Evolutionary conservation across 2,329 filamentous ascomycete species (phyloP).

Genomic region (Drechmeria coniospora): DNA sequence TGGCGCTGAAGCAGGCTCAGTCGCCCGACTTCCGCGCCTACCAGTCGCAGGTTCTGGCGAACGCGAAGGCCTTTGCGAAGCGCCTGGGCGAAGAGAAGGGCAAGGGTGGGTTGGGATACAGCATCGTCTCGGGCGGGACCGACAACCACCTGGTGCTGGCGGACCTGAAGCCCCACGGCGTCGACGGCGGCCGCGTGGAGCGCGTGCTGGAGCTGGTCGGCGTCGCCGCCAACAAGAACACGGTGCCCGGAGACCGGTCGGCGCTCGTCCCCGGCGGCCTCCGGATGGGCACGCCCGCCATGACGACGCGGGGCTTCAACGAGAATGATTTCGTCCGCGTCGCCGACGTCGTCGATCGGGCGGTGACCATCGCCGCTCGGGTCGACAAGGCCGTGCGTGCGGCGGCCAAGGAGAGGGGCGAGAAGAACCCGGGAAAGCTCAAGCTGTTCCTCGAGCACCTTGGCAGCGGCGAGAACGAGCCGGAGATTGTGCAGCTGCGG

Average conservation of each 20-base stretch:
- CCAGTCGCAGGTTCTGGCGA: conserved; percentile 77
- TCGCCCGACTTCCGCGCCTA: conserved; percentile 82
- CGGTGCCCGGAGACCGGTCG: conserved; percentile 86
- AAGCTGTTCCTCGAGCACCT: conserved; percentile 55
- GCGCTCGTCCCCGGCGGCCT: conserved; percentile 87
- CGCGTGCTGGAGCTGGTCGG: conserved; percentile 82
- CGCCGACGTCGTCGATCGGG: conserved; percentile 71
- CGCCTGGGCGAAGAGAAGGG: conserved; percentile 52
- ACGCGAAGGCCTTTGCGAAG: conserved; percentile 73
- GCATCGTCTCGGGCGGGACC: conserved; percentile 82
- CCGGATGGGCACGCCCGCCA: conserved; percentile 88
- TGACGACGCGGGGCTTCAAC: conserved; percentile 90
- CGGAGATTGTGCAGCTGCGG: conserved; percentile 57
- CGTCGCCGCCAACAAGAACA: conserved; percentile 99
- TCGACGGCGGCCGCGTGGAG: conserved; percentile 84
- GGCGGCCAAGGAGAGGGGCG: conserved; percentile 49
- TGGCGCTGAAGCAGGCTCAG: conserved; percentile 88
- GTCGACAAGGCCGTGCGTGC: conserved; percentile 59
- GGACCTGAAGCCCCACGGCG: conserved; percentile 74
- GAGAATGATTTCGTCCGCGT: conserved; percentile 79
- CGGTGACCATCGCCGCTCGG: conserved; percentile 62
- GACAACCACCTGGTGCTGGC: conserved; percentile 94
- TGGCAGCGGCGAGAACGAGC: conserved; percentile 49
- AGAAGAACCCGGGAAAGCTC: conserved; percentile 49
- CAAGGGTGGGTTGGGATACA: conserved; percentile 68